Evolutionary conservation across 1,284 basidiomycete genomes (phyloP).

Genomic region (Moesziomyces aphidis): DNA sequence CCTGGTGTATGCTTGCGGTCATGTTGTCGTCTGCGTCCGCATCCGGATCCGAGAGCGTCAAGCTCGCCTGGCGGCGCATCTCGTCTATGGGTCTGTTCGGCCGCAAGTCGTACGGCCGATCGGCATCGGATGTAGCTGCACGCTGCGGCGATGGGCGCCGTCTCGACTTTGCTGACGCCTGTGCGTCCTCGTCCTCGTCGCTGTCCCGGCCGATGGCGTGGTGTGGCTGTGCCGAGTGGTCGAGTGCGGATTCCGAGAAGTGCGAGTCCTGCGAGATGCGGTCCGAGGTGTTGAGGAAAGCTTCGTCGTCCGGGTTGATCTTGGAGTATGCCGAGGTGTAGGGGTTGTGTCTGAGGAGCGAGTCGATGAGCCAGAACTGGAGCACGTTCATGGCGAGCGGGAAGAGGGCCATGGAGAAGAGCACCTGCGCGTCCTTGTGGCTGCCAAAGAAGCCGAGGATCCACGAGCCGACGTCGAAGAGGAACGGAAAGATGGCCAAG

Average conservation of each 20-base stretch:
- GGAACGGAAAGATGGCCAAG: conserved; percentile 74
- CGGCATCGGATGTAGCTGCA: conserved; percentile 1
- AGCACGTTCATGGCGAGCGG: conserved; percentile 83
- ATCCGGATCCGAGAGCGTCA: conserved; percentile 25
- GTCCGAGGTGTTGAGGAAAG: conserved; percentile 30
- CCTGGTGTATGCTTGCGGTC: conserved; percentile 8
- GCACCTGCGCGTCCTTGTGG: conserved; percentile 69
- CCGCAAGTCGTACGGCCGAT: conserved; percentile 36
- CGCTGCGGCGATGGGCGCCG: conserved; percentile 16
- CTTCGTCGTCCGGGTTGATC: conserved; percentile 37
- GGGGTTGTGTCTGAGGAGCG: conserved; percentile 62
- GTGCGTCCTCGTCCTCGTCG: conserved; percentile 22
- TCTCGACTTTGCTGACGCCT: conserved; percentile 13
- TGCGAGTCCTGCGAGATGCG: conserved; percentile 33
- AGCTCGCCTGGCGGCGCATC: conserved; percentile 37
- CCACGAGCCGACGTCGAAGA: conserved; percentile 83
- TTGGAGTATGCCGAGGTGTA: conserved; percentile 52
- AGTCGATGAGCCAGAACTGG: conserved; percentile 67
- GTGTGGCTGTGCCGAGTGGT: not conserved
- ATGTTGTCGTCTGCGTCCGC: conserved; percentile 19
- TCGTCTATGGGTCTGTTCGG: conserved; percentile 23
- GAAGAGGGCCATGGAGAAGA: conserved; percentile 85
- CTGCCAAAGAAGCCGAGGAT: conserved; percentile 81
- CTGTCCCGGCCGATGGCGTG: conserved; percentile 26
- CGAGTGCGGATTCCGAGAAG: conserved; percentile 12